Evolutionary conservation across 2,329 filamentous ascomycete species (phyloP).

Genomic region (Chlorencoelia australis): DNA sequence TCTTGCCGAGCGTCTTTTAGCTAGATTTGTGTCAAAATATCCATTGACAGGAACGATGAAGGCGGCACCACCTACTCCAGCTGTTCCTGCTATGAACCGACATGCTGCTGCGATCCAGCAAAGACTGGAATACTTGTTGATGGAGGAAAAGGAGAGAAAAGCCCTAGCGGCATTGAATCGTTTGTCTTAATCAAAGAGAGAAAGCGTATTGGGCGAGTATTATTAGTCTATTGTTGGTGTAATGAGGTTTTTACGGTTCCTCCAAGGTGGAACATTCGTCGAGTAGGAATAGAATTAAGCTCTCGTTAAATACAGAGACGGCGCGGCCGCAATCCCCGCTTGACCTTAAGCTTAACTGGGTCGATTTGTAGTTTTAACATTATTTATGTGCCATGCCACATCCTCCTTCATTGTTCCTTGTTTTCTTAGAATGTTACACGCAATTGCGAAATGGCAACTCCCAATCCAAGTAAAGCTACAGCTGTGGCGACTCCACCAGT

Average conservation of each 20-base stretch:
- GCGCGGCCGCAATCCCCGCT: background rate
- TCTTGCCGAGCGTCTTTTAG: conserved; percentile 18
- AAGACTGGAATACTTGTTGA: conserved; percentile 5
- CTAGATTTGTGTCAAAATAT: conserved; percentile 22
- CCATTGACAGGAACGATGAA: conserved; percentile 23
- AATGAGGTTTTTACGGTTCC: too few species aligned
- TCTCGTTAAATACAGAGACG: background rate
- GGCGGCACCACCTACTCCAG: conserved; percentile 3
- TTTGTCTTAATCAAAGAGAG: background rate
- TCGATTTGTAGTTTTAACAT: background rate
- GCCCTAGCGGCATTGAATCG: background rate
- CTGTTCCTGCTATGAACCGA: background rate
- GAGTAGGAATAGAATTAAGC: background rate
- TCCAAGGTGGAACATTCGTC: background rate
- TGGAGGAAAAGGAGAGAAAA: conserved; percentile 8
- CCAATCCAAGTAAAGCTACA: conserved; percentile 23
- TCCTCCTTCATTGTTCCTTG: background rate
- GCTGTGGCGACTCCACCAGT: conserved; percentile 45
- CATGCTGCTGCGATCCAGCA: conserved; percentile 7
- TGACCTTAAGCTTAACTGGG: background rate
- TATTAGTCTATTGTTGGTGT: too few species aligned
- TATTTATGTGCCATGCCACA: background rate
- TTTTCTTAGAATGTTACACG: background rate
- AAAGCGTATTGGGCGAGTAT: background rate
- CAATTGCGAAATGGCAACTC: conserved; percentile 24